These are phyloP conservation scores for Glebionis coronaria DNA, from an alignment of 129 eudicot species.

Conservation along the genomic window DNA sequence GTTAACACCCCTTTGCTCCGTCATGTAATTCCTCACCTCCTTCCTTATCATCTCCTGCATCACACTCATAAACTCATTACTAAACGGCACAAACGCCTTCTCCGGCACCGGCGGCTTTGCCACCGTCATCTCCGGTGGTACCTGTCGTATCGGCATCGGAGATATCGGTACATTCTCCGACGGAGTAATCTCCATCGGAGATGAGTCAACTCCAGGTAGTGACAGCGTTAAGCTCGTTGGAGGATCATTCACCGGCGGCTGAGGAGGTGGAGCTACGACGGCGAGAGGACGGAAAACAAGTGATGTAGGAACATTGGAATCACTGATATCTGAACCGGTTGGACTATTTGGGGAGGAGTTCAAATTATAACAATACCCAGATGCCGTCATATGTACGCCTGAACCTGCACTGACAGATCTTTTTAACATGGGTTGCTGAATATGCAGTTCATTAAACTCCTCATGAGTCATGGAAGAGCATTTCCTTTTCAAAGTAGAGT, in stretches of 20 bases:
- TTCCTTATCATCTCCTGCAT: constrained; percentile 89
- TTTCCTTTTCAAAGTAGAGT: constrained; percentile 76
- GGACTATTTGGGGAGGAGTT: constrained; percentile 61
- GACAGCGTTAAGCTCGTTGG: constrained; percentile 56
- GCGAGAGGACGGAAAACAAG: constrained; percentile 47
- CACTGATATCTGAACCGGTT: constrained; percentile 67
- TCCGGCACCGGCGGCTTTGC: constrained; percentile 28
- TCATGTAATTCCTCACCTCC: constrained; percentile 80
- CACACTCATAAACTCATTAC: constrained; percentile 67
- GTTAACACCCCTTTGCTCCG: constrained; percentile 27
- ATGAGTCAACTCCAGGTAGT: constrained; percentile 53
- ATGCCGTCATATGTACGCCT: constrained; percentile 42
- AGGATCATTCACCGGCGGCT: constrained; percentile 37
- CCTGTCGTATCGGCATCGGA: constrained; percentile 27
- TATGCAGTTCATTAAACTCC: constrained; percentile 42
- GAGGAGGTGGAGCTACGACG: constrained; percentile 15
- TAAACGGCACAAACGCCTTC: constrained; percentile 42
- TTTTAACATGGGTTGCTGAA: constrained; percentile 53
- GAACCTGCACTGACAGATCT: constrained; percentile 80
- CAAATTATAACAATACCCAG: constrained; percentile 27
- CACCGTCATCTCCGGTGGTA: constrained; percentile 17
- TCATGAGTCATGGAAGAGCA: constrained; percentile 54
- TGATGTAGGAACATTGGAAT: constrained; percentile 46
- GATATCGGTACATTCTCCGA: too few relatives aligned
- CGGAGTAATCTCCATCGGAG: too few relatives aligned